Conservation (phyloP, 169 alveolate species). For the Cryptosporidium parvum region DNA sequence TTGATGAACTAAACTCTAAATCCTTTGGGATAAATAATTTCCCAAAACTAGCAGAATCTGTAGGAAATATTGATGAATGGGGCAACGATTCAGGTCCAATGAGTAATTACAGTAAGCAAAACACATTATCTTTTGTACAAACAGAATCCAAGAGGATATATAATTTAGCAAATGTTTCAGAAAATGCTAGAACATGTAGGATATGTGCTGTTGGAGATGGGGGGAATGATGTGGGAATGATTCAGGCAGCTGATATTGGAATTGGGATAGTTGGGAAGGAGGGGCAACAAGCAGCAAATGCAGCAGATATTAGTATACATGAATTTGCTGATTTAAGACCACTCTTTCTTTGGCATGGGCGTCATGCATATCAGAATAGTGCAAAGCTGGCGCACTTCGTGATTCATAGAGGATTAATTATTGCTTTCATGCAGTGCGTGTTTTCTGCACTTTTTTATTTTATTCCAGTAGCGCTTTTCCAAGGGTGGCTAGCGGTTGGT, state of each 20-base stretch:
- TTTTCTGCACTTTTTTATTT: conserved; percentile 92
- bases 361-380: conserved; percentile 94
- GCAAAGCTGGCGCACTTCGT: conserved; percentile 94
- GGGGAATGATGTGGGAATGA: conserved; percentile 99
- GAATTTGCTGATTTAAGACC: conserved; percentile 92
- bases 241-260: conserved; percentile 94
- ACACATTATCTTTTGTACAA: conserved; percentile 3
- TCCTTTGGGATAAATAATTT: not conserved
- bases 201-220: conserved; percentile 99
- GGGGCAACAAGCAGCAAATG: conserved; percentile 96
- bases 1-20: not conserved
- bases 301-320: conserved; percentile 95
- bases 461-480: conserved; percentile 95
- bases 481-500: conserved; percentile 97
- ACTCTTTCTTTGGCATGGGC: conserved; percentile 97
- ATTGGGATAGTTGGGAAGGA: conserved; percentile 97
- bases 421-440: conserved; percentile 93
- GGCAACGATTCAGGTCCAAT: not conserved
- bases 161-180: conserved; percentile 14
- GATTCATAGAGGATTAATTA: conserved; percentile 96
- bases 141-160: conserved; percentile 7
- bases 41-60: conserved; percentile 8
- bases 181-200: conserved; percentile 77
- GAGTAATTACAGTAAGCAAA: not conserved
- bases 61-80: conserved; percentile 59